These are phyloP conservation scores for Pterocarpus macrocarpus DNA, from an alignment of 306 rosid genomes.

Conservation along the genomic window DNA sequence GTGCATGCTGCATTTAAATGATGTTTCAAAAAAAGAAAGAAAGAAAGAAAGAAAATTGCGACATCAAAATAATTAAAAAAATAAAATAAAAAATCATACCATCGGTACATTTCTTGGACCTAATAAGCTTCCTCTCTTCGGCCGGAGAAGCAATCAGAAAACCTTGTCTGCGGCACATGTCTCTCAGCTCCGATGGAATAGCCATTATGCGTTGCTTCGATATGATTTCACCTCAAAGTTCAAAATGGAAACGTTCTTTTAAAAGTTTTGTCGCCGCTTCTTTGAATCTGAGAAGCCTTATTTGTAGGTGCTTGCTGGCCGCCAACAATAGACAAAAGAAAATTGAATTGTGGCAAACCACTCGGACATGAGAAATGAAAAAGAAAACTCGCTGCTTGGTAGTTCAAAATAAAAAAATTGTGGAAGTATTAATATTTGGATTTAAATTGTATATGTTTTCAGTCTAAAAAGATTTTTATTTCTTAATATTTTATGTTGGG, in stretches of 20 bases:
- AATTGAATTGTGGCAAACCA: conserved; percentile 17
- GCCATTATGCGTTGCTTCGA: conserved; percentile 56
- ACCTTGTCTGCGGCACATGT: conserved; percentile 51
- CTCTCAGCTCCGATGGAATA: conserved; percentile 75
- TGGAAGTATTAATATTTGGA: too few species aligned
- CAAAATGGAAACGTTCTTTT: not conserved
- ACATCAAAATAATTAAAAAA: not conserved
- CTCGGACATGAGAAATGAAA: too few species aligned
- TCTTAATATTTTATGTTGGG: too few species aligned
- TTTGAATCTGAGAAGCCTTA: not conserved
- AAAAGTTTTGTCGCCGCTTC: not conserved
- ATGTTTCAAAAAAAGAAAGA: not conserved
- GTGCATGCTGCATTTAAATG: not conserved
- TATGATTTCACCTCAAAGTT: not conserved
- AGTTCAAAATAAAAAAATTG: too few species aligned
- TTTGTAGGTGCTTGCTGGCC: not conserved
- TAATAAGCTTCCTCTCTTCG: conserved; percentile 65
- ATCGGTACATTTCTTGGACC: conserved; percentile 62
- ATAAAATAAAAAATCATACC: not conserved
- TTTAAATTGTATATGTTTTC: too few species aligned
- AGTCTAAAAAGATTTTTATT: too few species aligned
- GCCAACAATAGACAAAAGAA: conserved; percentile 3
- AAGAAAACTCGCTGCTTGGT: too few species aligned
- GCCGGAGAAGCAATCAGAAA: conserved; percentile 75
- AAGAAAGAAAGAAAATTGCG: not conserved